Percentiles rank a stretch among this genome's conserved stretches.
phyloP scores from a whole-genome alignment of 2,329 filamentous ascomycete species.

The Nemania sp. region DNA sequence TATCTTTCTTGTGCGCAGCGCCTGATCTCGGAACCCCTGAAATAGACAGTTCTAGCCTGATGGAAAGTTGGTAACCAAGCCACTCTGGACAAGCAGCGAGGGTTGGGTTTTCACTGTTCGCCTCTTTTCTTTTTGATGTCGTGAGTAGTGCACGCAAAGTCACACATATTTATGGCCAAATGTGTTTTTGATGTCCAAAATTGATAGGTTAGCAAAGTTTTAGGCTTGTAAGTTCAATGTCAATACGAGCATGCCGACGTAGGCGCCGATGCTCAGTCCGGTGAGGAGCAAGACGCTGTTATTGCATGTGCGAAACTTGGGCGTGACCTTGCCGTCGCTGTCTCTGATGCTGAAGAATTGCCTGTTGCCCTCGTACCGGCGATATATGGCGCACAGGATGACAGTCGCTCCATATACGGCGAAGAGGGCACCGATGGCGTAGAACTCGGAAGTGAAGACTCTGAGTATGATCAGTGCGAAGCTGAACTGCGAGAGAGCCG shows the following conservation, averaged over 20 bases:
- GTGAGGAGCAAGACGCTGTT: constrained; percentile 65
- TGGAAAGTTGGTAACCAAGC: background rate
- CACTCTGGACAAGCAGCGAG: background rate
- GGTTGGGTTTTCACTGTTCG: background rate
- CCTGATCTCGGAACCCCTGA: background rate
- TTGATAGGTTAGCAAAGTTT: constrained; percentile 4
- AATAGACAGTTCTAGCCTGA: background rate
- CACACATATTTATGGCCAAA: too few species aligned
- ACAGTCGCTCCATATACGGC: constrained; percentile 88
- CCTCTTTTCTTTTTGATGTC: background rate
- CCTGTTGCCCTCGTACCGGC: constrained; percentile 87
- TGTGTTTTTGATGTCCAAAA: too few species aligned
- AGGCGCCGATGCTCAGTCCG: constrained; percentile 60
- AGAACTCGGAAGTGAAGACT: constrained; percentile 97
- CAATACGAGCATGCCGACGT: constrained; percentile 60
- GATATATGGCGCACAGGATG: constrained; percentile 79
- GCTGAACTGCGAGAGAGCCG: constrained; percentile 90
- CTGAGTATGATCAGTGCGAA: constrained; percentile 94
- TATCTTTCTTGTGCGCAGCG: background rate
- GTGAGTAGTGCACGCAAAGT: too few species aligned
- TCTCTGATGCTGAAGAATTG: constrained; percentile 80
- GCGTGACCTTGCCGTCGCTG: constrained; percentile 48
- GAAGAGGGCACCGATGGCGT: constrained; percentile 93
- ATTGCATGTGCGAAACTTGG: constrained; percentile 66
- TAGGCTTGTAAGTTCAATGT: constrained; percentile 51